Conservation (phyloP, 306 rosid genomes). For the Castanea sativa region DNA sequence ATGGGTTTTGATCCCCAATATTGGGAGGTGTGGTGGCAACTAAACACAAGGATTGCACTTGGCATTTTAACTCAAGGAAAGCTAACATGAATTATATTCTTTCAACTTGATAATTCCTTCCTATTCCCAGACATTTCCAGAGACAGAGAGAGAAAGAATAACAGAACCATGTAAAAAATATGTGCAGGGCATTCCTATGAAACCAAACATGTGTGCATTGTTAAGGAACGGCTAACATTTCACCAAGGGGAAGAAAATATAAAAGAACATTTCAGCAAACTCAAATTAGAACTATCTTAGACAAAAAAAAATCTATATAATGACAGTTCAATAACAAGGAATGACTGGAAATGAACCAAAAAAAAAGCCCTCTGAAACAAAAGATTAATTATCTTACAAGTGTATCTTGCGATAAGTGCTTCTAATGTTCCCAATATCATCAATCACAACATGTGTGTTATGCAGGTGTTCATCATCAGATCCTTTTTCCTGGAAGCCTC, state of each 20-base stretch:
- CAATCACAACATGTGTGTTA: constrained; percentile 85
- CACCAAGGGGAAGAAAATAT: background rate
- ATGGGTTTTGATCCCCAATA: too few species aligned
- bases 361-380: background rate
- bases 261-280: background rate
- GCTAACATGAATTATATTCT: background rate
- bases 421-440: constrained; percentile 70
- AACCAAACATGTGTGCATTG: background rate
- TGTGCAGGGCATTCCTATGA: background rate
- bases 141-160: background rate
- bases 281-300: background rate
- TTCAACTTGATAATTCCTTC: background rate
- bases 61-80: background rate
- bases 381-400: constrained; percentile 46
- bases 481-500: constrained; percentile 93
- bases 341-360: background rate
- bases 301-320: background rate
- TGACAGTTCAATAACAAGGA: background rate
- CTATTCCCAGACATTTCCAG: background rate
- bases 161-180: background rate
- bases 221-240: background rate
- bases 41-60: too few species aligned
- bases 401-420: constrained; percentile 82
- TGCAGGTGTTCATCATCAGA: constrained; percentile 68
- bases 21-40: too few species aligned